Evolutionary conservation across 176 grass and related monocot genomes (phyloP).

Genomic region (Miscanthus lutarioriparius): DNA sequence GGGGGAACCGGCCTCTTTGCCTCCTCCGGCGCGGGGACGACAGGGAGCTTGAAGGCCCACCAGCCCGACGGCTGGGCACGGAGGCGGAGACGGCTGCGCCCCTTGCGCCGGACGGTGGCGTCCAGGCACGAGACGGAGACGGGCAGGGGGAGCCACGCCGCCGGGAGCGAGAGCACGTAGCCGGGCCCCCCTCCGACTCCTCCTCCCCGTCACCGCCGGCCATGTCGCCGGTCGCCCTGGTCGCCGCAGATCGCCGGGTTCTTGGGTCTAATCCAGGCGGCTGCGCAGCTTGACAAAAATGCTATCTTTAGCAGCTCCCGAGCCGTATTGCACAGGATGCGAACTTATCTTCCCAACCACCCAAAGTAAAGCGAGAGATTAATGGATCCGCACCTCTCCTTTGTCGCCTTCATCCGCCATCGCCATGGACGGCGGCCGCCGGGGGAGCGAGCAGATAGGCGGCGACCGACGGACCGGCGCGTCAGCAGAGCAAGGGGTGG

Average conservation of each 20-base stretch:
- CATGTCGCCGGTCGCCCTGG: conserved; percentile 22
- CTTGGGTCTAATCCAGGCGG: conserved; percentile 47
- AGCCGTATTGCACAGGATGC: not conserved
- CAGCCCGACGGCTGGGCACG: conserved; percentile 40
- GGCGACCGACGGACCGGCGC: not conserved
- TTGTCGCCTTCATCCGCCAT: conserved; percentile 20
- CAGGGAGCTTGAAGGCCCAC: conserved; percentile 39
- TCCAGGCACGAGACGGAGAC: conserved; percentile 21
- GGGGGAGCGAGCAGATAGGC: conserved; percentile 1
- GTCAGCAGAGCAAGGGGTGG: not conserved
- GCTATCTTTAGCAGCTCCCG: conserved; percentile 48
- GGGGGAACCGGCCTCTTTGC: not conserved
- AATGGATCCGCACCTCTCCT: conserved; percentile 24
- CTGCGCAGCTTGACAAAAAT: conserved; percentile 39
- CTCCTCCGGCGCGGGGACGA: not conserved
- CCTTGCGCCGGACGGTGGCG: conserved; percentile 46
- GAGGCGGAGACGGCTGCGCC: conserved; percentile 44
- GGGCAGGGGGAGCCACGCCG: conserved; percentile 6
- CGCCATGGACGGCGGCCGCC: conserved; percentile 29
- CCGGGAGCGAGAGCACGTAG: conserved; percentile 24
- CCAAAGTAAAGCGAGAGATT: not conserved
- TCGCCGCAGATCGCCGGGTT: conserved; percentile 29
- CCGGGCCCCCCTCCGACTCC: not conserved
- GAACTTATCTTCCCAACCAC: conserved; percentile 7
- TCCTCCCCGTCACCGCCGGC: not conserved